Evolutionary conservation across 257 asterid species (phyloP), one percentile per base, ranked within the genome.

Genomic region (Cruciata laevipes): DNA sequence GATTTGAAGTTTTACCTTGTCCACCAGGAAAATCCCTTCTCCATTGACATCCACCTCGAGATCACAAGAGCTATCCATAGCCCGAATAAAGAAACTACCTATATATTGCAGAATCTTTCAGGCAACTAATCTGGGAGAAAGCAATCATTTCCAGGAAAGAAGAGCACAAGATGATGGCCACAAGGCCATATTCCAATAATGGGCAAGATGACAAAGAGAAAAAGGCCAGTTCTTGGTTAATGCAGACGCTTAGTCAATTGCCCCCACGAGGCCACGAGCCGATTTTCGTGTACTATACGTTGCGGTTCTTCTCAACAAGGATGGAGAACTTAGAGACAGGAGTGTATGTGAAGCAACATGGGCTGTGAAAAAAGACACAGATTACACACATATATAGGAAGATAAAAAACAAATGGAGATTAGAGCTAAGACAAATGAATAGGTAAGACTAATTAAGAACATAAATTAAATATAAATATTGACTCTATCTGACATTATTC

Each of bases 21-120:
- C 71, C 13, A 91, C 85, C 77, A 83, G 20, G 85, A 91, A 87
- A 75, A 80, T 57, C 82, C 86, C 87, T 80, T 89, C 95, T 52
- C 98, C 98, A 82, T 89, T 91, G 72, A 91, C 91, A 78, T 91
- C 96, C 77, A 91, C 92, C 76, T 86, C 88, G 78, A 91, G 97
- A 78, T 82, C 76, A 73, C 79, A 80, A 71, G 71, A 63, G 56
- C 66, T 83, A 65, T 78, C 92, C 98, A 91, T 87, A 27, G 76
- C 76, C 76, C 74, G 80, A 70, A 61, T 7, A 38, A 68, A 78
- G 25, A 32, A 71, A 62, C 40, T 83, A 76, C 82, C 77, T 77
- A 74, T 42, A 82, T 78, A 80, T 42, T 70, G 65, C 78, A 84
- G 75, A 63, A 55, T 70, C 77, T 66, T 69, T 74, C 80, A 69